phyloP scores from a whole-genome alignment of 495 filamentous ascomycete genomes.

The Neurospora sp. region DNA sequence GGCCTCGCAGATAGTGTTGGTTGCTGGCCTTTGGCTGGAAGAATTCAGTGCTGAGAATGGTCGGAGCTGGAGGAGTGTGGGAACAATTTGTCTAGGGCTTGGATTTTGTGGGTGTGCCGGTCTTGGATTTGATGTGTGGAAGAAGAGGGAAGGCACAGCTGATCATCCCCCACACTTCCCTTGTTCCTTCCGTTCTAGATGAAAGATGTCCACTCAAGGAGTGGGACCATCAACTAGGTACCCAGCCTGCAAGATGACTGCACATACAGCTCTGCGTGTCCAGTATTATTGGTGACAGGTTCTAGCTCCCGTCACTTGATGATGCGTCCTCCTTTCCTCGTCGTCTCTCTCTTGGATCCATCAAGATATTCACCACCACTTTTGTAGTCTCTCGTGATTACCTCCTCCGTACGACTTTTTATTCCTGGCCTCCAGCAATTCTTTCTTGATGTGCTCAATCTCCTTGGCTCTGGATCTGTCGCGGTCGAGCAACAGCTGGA shows the following conservation, averaged over 20 bases:
- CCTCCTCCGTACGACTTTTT: no score
- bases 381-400: not conserved
- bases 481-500: not conserved
- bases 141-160: not conserved
- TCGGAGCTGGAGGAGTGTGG: not conserved
- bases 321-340: not conserved
- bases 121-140: not conserved
- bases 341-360: not conserved
- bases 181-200: not conserved
- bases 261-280: no score
- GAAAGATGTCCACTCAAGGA: not conserved
- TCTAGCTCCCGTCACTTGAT: no score
- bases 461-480: not conserved
- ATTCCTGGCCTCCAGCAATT: not conserved
- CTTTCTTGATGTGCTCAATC: not conserved
- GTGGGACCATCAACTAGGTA: not conserved
- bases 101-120: not conserved
- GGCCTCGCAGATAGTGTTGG: not conserved
- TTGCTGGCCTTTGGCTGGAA: not conserved
- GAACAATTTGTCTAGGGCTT: not conserved
- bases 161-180: not conserved
- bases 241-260: not conserved
- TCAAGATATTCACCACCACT: not conserved
- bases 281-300: no score
- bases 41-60: not conserved